Conservation (phyloP, 352 stramenopile genomes). For the Pythium aristosporum region DNA sequence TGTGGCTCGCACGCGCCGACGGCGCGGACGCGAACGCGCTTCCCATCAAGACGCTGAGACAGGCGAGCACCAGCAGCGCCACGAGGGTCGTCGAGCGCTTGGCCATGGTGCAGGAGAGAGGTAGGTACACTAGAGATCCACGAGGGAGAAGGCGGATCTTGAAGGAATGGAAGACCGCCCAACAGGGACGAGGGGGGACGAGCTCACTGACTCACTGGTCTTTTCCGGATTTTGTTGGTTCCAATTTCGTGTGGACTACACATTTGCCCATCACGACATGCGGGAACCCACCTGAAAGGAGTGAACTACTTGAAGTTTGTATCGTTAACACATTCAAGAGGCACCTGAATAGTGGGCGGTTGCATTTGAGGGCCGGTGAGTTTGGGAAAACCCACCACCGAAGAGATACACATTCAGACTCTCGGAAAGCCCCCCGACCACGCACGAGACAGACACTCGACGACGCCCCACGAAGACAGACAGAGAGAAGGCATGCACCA, state of each 20-base stretch:
- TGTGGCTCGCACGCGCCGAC: slow-evolving; percentile 71
- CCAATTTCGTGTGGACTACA: slow-evolving; percentile 15
- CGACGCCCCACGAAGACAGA: background rate
- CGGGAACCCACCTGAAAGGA: background rate
- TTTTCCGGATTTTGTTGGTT: slow-evolving; percentile 9
- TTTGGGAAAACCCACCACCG: background rate
- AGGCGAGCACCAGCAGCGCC: slow-evolving; percentile 26
- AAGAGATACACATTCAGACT: slow-evolving; percentile 15
- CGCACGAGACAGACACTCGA: background rate
- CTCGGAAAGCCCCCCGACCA: slow-evolving; percentile 1
- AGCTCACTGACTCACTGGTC: background rate
- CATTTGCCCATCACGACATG: slow-evolving; percentile 8
- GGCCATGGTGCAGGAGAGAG: slow-evolving; percentile 10
- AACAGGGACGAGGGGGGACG: background rate
- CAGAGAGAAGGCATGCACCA: no score
- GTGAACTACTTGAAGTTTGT: slow-evolving; percentile 13
- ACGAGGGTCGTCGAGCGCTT: slow-evolving; percentile 25
- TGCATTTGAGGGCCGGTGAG: slow-evolving; percentile 6
- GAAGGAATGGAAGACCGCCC: background rate
- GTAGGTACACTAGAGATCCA: background rate
- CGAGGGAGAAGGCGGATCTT: slow-evolving; percentile 1
- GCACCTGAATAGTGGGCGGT: slow-evolving; percentile 7
- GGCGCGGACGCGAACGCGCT: slow-evolving; percentile 36
- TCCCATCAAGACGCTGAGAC: slow-evolving; percentile 35
- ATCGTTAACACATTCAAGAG: slow-evolving; percentile 6